These are phyloP conservation scores for Clavispora asparagi DNA, from an alignment of 805 yeast genomes.

Conservation along the genomic window DNA sequence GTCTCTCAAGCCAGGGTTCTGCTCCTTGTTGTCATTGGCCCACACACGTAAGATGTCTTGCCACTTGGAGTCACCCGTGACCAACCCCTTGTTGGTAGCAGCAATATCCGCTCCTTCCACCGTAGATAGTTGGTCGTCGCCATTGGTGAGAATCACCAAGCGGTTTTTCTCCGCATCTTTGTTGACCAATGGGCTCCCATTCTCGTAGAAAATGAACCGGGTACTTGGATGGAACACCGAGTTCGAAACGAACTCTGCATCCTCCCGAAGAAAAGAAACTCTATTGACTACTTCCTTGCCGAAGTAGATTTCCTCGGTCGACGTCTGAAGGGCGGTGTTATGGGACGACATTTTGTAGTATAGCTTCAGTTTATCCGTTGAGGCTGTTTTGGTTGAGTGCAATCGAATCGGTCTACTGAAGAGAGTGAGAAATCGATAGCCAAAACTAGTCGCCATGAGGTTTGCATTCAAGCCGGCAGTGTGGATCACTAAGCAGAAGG, in stretches of 20 bases:
- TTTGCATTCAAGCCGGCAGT: background rate
- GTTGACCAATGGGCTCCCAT: conserved; percentile 28
- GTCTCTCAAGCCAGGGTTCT: conserved; percentile 37
- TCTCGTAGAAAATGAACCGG: conserved; percentile 41
- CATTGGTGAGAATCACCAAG: conserved; percentile 33
- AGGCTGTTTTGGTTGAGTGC: background rate
- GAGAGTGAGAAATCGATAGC: background rate
- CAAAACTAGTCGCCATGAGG: background rate
- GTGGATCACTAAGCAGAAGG: background rate
- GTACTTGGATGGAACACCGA: conserved; percentile 44
- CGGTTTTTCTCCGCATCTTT: conserved; percentile 20
- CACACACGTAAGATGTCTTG: conserved; percentile 14
- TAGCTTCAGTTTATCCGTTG: background rate
- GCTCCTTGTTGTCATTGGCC: conserved; percentile 28
- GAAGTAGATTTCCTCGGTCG: conserved; percentile 25
- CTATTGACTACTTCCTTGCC: conserved; percentile 56
- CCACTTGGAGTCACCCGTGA: conserved; percentile 11
- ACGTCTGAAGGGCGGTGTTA: conserved; percentile 1
- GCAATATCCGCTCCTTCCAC: conserved; percentile 11
- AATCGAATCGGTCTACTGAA: background rate
- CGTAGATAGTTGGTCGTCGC: conserved; percentile 24
- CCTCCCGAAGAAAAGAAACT: conserved; percentile 58
- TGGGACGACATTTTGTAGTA: conserved; percentile 11
- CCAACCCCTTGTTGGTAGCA: conserved; percentile 19
- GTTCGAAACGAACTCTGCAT: conserved; percentile 43